Conservation (phyloP, 495 filamentous ascomycete genomes). For the Penicillium soppii region DNA sequence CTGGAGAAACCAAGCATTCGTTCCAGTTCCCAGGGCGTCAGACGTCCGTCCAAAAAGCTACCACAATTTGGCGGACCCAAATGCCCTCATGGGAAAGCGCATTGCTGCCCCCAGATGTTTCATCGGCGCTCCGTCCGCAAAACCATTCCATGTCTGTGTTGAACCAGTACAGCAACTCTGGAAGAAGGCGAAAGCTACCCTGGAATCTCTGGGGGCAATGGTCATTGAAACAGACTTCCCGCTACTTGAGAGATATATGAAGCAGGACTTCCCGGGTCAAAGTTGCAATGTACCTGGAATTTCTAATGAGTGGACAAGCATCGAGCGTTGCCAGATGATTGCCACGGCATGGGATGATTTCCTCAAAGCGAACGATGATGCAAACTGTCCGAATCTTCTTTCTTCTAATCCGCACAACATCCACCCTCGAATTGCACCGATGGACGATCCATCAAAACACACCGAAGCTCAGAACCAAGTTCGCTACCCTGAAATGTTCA, state of each 20-base stretch:
- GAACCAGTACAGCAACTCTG: conserved; percentile 5
- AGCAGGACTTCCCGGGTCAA: conserved; percentile 2
- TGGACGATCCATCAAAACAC: background rate
- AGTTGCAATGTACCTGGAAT: conserved; percentile 1
- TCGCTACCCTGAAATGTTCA: conserved; percentile 3
- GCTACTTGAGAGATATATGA: conserved; percentile 1
- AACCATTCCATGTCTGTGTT: conserved; percentile 1
- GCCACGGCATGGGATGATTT: conserved; percentile 18
- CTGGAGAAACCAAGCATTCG: conserved; percentile 14
- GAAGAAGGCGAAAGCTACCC: background rate
- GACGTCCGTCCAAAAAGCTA: conserved; percentile 7
- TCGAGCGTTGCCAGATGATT: conserved; percentile 12
- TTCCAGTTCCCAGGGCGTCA: conserved; percentile 4
- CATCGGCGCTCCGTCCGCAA: background rate
- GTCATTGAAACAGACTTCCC: conserved; percentile 8
- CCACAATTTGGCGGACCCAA: background rate
- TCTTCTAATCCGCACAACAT: conserved; percentile 5
- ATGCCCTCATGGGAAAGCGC: conserved; percentile 1
- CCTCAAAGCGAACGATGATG: conserved; percentile 8
- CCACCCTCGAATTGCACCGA: conserved; percentile 1
- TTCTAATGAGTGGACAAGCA: background rate
- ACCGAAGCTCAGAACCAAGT: conserved; percentile 2
- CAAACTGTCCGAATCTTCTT: background rate
- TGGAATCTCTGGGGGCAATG: conserved; percentile 3
- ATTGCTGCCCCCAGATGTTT: conserved; percentile 3